phyloP scores from a whole-genome alignment of 257 asterid species.

The Anisodus tanguticus region DNA sequence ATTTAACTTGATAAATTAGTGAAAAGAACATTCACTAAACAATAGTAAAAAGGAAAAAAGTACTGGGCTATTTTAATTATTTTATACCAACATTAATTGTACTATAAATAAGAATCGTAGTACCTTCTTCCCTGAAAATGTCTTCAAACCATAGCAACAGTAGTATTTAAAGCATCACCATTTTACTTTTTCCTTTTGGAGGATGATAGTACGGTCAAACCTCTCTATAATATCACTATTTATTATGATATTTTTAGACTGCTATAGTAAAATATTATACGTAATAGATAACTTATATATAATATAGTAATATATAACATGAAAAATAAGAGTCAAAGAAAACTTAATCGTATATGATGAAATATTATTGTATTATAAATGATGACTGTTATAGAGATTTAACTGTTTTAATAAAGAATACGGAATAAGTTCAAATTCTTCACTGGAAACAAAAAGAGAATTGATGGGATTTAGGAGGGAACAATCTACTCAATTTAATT shows the following conservation, averaged over 20 bases:
- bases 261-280: too few relatives aligned
- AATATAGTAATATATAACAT: too few relatives aligned
- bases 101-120: not conserved
- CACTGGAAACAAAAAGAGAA: not conserved
- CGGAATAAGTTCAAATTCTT: not conserved
- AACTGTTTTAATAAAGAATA: too few relatives aligned
- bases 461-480: slow-evolving; percentile 17
- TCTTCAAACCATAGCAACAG: not conserved
- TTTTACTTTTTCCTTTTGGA: not conserved
- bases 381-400: too few relatives aligned
- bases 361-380: too few relatives aligned
- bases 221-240: too few relatives aligned
- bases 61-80: not conserved
- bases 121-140: too few relatives aligned
- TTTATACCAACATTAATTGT: not conserved
- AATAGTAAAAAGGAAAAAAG: not conserved
- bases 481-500: slow-evolving; percentile 21
- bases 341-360: too few relatives aligned
- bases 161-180: not conserved
- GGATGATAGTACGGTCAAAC: not conserved
- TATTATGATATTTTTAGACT: too few relatives aligned
- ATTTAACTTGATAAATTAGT: not conserved
- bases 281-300: too few relatives aligned
- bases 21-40: not conserved
- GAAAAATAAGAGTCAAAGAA: too few relatives aligned